Percentiles rank a stretch among this genome's conserved stretches.
Evolutionary conservation across 441 rosid species (phyloP).

Genomic region (Flueggea neowawraea): DNA sequence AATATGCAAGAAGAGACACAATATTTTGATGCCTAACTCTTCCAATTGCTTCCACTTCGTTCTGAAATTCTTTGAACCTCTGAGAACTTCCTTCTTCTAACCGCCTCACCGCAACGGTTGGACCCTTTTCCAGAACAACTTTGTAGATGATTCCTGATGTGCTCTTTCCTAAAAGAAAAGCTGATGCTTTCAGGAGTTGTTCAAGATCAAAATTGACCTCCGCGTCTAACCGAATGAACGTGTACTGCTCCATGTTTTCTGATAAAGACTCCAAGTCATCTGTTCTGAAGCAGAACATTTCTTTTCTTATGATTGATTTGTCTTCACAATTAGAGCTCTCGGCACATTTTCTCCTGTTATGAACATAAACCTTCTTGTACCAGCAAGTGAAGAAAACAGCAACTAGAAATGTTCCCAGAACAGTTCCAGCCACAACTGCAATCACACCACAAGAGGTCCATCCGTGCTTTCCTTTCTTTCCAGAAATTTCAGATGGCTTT

Average conservation of each 20-base stretch:
- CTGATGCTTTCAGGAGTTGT: slow-evolving; percentile 90
- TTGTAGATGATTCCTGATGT: slow-evolving; percentile 85
- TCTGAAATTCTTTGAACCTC: slow-evolving; percentile 87
- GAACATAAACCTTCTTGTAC: slow-evolving; percentile 42
- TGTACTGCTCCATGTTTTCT: slow-evolving; percentile 67
- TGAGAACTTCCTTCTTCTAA: slow-evolving; percentile 91
- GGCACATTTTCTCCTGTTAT: slow-evolving; percentile 20
- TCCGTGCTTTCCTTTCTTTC: not conserved
- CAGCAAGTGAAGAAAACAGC: slow-evolving; percentile 67
- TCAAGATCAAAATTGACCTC: slow-evolving; percentile 78
- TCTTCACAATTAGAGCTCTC: slow-evolving; percentile 26
- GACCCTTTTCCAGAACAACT: slow-evolving; percentile 84
- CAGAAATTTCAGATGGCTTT: not conserved
- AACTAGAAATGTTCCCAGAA: slow-evolving; percentile 59
- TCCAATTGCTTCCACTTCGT: slow-evolving; percentile 91
- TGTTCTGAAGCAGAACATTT: slow-evolving; percentile 39
- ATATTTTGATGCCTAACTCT: slow-evolving; percentile 81
- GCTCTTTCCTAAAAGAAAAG: slow-evolving; percentile 88
- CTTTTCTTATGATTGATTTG: slow-evolving; percentile 31
- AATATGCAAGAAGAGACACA: slow-evolving; percentile 80
- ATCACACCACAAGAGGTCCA: slow-evolving; percentile 22
- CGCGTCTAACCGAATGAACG: slow-evolving; percentile 59
- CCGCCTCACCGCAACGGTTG: slow-evolving; percentile 76
- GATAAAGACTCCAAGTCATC: slow-evolving; percentile 47
- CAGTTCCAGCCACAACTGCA: slow-evolving; percentile 54